Base-by-base conservation (phyloP, 2,329 filamentous ascomycete genomes). In the Talaromyces sp. region DNA sequence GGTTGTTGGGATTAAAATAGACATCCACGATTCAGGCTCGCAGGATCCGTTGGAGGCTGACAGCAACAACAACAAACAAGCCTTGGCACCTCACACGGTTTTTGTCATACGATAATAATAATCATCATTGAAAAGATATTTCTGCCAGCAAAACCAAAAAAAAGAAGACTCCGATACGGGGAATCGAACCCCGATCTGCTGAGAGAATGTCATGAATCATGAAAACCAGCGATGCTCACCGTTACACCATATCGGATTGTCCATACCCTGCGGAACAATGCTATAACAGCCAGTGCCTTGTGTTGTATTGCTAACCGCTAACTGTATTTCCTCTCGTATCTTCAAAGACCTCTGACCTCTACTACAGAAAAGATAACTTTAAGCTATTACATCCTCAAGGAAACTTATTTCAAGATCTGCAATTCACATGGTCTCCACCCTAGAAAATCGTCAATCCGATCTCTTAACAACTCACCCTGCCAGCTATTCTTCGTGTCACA, bases 341-440 rank as follows among this genome's bases (percentile, higher is more conserved):
- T 14, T 43, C 38, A n/a, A 43, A 38, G 11, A 17, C 35, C 38
- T 43, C 41, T 38, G 32, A n/a, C n/a, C 32, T 38, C 32, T 38
- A 38, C 32, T 46, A 24, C 19, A 24, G 43, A 13, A 43, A 46
- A 46, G 26, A 21, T 13, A n/a, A 11, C 8, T n/a, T 43, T n/a
- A n/a, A 43, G 38, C 35, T 41, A 19, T 35, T n/a, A 38, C 17
- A 38, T 38, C 43, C 8, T 24, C 9, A 46, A 10, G 9, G 19
- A 46, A 24, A 46, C 6, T 21, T 43, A 43, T 21, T 46, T 19
- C 43, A 24, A 24, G 24, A 24, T 46, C 21, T 13, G 43, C 43
- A 46, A 55, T 7, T 61, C 55, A 31, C 35, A 50, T 38, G 59
- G 59, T 41, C 14, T 55, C 59, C 59, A 61, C 8, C 59, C 59